phyloP scores from a whole-genome alignment of 2,329 filamentous ascomycete species.

The Exophiala sp. region DNA sequence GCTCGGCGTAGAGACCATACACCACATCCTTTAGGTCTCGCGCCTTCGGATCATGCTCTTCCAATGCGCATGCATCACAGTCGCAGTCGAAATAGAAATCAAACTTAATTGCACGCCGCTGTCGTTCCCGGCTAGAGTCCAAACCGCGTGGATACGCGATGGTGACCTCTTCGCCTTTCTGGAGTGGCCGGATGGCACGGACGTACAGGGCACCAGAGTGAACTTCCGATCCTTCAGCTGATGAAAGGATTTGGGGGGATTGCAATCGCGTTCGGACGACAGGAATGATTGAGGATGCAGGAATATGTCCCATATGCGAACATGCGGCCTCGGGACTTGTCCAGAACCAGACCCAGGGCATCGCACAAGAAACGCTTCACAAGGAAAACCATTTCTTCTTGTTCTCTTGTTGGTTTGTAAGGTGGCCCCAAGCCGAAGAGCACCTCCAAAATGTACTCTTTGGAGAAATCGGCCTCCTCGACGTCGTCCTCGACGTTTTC shows the following conservation, averaged over 20 bases:
- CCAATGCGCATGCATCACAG: constrained; percentile 27
- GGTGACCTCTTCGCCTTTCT: constrained; percentile 29
- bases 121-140: background rate
- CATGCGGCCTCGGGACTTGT: background rate
- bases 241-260: background rate
- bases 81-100: constrained; percentile 29
- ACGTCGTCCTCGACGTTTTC: too few species aligned
- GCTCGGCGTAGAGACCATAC: background rate
- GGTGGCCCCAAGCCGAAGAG: background rate
- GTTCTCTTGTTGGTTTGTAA: background rate
- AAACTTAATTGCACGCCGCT: constrained; percentile 16
- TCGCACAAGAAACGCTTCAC: background rate
- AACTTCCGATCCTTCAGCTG: background rate
- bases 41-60: background rate
- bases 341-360: background rate
- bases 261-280: background rate
- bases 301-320: background rate
- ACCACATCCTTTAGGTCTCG: constrained; percentile 4
- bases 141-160: constrained; percentile 24
- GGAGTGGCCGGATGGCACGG: constrained; percentile 20
- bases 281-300: background rate
- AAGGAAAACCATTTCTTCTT: background rate
- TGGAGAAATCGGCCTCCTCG: too few species aligned
- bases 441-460: background rate
- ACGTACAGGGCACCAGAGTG: background rate